Evolutionary conservation across 768 basidiomycete genomes (phyloP).

Genomic region (Kwoniella europaea): DNA sequence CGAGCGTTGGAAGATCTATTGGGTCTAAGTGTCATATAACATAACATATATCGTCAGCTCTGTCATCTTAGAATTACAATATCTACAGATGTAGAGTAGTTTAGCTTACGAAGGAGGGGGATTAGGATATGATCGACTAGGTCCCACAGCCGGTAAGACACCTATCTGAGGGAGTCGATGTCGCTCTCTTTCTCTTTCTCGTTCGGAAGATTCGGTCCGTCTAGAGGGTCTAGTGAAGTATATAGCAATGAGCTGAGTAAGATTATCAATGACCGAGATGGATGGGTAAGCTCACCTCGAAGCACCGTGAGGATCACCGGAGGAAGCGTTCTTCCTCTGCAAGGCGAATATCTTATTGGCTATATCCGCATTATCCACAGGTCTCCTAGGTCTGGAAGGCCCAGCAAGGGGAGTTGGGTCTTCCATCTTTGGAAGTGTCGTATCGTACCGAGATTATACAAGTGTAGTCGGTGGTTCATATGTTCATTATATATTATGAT

Average conservation of each 20-base stretch:
- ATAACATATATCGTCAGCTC: background rate
- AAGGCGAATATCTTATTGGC: conserved; percentile 72
- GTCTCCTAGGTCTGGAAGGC: conserved; percentile 39
- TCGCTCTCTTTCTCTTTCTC: conserved; percentile 13
- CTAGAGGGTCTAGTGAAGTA: background rate
- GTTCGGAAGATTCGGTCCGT: conserved; percentile 7
- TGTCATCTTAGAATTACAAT: background rate
- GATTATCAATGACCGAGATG: too few species aligned
- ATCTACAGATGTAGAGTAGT: background rate
- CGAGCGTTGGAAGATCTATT: conserved; percentile 10
- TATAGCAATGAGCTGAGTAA: background rate
- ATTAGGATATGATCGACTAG: background rate
- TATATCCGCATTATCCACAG: conserved; percentile 59
- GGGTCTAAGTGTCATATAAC: background rate
- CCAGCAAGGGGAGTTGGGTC: conserved; percentile 35
- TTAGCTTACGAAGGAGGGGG: conserved; percentile 5
- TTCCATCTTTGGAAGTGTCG: conserved; percentile 18
- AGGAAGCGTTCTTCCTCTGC: conserved; percentile 69
- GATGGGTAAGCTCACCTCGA: background rate
- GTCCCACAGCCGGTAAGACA: conserved; percentile 4
- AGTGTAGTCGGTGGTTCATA: background rate
- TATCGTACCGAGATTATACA: background rate
- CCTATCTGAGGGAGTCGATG: conserved; percentile 17
- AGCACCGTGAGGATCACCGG: conserved; percentile 31
- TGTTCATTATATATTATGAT: background rate